Conservation (phyloP, 192 early-diverging fungal species). For the Jimgerdemannia flammicorona region DNA sequence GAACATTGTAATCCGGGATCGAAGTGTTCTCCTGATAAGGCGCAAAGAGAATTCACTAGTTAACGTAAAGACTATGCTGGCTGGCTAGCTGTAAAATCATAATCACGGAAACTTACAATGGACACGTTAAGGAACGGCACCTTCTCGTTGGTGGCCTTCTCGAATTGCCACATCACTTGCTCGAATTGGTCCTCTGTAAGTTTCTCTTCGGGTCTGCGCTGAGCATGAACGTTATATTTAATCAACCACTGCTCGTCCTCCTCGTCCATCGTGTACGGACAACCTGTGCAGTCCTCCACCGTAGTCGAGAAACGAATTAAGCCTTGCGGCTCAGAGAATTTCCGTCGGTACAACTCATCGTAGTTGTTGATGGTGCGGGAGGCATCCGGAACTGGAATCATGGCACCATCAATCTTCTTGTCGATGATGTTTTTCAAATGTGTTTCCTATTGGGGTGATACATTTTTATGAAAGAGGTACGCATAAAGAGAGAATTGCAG, state of each 20-base stretch:
- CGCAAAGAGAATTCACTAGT: neutral
- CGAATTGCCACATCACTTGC: conserved; percentile 71
- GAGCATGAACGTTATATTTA: conserved; percentile 31
- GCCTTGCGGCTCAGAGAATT: conserved; percentile 70
- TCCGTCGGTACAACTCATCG: conserved; percentile 60
- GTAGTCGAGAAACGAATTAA: conserved; percentile 84
- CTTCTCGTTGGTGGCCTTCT: conserved; percentile 62
- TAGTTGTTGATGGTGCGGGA: conserved; percentile 65
- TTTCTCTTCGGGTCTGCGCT: conserved; percentile 19
- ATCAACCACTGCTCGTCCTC: conserved; percentile 72
- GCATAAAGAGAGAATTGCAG: conserved; percentile 4
- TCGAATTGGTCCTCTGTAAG: conserved; percentile 78
- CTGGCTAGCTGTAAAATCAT: neutral
- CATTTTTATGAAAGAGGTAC: conserved; percentile 7
- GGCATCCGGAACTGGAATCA: conserved; percentile 96
- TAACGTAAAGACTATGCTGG: neutral
- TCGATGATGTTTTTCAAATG: conserved; percentile 65
- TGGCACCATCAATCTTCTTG: conserved; percentile 49
- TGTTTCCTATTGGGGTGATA: conserved; percentile 23
- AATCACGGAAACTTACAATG: conserved; percentile 16
- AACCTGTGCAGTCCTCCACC: conserved; percentile 85
- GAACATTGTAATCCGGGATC: conserved; percentile 34
- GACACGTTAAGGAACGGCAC: conserved; percentile 32
- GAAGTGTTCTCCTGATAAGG: conserved; percentile 26
- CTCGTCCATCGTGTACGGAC: conserved; percentile 88